Conservation (phyloP, 1,284 basidiomycete genomes). For the Rhodotorula sp. region DNA sequence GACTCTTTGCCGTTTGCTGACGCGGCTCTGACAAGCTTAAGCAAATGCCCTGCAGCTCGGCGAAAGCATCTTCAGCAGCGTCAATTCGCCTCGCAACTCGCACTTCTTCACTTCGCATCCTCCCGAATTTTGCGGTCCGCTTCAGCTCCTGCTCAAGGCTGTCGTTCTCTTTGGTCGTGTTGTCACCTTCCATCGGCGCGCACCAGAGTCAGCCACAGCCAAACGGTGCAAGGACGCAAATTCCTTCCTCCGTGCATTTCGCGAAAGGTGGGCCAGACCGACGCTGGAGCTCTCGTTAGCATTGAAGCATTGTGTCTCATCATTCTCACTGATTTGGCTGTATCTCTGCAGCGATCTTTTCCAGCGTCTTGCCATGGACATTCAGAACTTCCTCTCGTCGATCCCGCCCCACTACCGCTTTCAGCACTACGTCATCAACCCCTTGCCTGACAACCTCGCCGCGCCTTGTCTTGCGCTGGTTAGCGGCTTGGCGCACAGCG, state of each 20-base stretch:
- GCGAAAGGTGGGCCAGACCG: not conserved
- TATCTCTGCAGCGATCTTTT: conserved; percentile 34
- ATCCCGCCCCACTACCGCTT: conserved; percentile 42
- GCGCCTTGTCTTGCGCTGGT: conserved; percentile 30
- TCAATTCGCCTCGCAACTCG: conserved; percentile 29
- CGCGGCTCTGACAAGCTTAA: not conserved
- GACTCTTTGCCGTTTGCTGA: too few species aligned
- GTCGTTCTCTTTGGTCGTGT: conserved; percentile 41
- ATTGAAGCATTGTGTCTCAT: too few species aligned
- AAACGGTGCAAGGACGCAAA: too few species aligned
- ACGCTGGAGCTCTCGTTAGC: not conserved
- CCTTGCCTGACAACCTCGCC: not conserved
- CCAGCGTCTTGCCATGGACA: conserved; percentile 40
- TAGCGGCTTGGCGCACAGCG: conserved; percentile 31
- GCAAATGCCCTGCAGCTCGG: not conserved
- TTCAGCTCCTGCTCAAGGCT: conserved; percentile 42
- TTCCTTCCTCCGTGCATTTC: not conserved
- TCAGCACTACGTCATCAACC: not conserved
- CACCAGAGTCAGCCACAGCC: not conserved
- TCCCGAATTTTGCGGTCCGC: conserved; percentile 35
- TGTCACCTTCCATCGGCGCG: conserved; percentile 35
- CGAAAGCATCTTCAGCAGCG: too few species aligned
- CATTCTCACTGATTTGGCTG: not conserved
- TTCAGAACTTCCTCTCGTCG: conserved; percentile 40
- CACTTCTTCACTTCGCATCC: conserved; percentile 42